phyloP scores from a whole-genome alignment of 192 early-diverging fungal species.

The Coemansia sp. region DNA sequence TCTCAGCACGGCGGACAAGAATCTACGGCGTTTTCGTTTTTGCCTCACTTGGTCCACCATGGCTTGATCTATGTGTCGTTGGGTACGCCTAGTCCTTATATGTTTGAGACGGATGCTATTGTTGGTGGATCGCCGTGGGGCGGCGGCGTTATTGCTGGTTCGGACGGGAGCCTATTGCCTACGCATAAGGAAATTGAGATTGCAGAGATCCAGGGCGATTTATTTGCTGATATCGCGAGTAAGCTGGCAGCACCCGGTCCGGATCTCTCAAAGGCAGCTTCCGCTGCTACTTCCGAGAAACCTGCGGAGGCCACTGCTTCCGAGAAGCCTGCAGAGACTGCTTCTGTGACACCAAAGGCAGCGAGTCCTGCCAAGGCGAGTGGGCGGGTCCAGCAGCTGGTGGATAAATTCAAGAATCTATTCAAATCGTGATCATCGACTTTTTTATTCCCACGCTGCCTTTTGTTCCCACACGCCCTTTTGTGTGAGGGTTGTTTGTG shows the following conservation, averaged over 20 bases:
- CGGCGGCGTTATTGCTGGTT: conserved; percentile 64
- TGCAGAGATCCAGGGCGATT: conserved; percentile 61
- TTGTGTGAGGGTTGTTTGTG: not conserved
- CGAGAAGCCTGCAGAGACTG: not conserved
- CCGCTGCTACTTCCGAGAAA: not conserved
- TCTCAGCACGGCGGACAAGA: conserved; percentile 85
- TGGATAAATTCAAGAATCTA: not conserved
- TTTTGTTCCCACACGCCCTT: not conserved
- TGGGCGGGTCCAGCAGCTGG: not conserved
- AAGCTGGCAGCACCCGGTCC: conserved; percentile 37
- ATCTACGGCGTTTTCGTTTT: conserved; percentile 64
- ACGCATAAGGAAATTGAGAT: conserved; percentile 66
- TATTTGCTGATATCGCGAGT: conserved; percentile 57
- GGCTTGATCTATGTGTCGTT: conserved; percentile 79
- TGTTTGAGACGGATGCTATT: conserved; percentile 63
- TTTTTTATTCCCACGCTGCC: not conserved
- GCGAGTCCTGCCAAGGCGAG: not conserved
- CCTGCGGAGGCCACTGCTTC: not conserved
- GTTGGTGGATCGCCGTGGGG: conserved; percentile 71
- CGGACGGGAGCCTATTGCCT: conserved; percentile 67
- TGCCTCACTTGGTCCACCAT: conserved; percentile 74
- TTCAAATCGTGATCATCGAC: not conserved
- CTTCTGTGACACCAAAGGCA: not conserved
- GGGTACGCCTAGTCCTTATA: conserved; percentile 55
- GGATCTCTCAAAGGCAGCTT: not conserved